A percentile compares a stretch with the other conserved stretches of the same genome.
Conservation (phyloP, 805 yeast species). For the Cyberlindnera petersonii region DNA sequence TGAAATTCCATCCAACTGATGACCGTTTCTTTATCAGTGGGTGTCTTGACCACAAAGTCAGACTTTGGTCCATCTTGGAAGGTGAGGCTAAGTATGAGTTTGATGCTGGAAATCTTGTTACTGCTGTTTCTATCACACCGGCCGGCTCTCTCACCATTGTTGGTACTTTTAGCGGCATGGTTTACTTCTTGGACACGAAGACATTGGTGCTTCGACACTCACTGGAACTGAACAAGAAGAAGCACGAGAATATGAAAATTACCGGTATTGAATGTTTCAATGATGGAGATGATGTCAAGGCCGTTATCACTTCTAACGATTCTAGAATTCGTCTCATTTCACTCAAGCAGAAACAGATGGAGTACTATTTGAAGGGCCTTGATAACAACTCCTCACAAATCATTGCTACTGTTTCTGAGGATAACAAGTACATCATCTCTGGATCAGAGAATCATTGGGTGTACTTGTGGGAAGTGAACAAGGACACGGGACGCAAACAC, state of each 20-base stretch:
- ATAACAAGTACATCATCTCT: slow-evolving; percentile 53
- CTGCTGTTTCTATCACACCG: slow-evolving; percentile 73
- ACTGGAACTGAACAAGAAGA: slow-evolving; percentile 44
- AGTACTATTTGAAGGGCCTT: slow-evolving; percentile 69
- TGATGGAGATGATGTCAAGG: slow-evolving; percentile 34
- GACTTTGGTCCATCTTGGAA: slow-evolving; percentile 87
- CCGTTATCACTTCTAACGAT: slow-evolving; percentile 76
- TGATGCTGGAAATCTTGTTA: slow-evolving; percentile 62
- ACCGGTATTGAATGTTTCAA: slow-evolving; percentile 65
- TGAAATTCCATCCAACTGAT: slow-evolving; percentile 77
- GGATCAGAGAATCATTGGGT: slow-evolving; percentile 90
- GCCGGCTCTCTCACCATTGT: slow-evolving; percentile 54
- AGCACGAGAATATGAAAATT: slow-evolving; percentile 39
- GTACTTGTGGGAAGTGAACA: slow-evolving; percentile 66
- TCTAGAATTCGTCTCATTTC: slow-evolving; percentile 70
- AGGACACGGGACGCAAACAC: slow-evolving; percentile 14
- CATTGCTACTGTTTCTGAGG: slow-evolving; percentile 59
- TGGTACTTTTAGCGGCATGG: slow-evolving; percentile 78
- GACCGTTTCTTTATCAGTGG: slow-evolving; percentile 85
- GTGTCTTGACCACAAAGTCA: slow-evolving; percentile 66
- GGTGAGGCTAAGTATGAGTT: slow-evolving; percentile 54
- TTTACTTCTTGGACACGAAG: slow-evolving; percentile 57
- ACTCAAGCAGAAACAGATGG: slow-evolving; percentile 47
- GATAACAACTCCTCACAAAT: slow-evolving; percentile 70
- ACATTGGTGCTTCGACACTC: slow-evolving; percentile 49